These are phyloP conservation scores for Lachnellula occidentalis DNA, from an alignment of 2,329 filamentous ascomycete genomes.

Conservation along the genomic window DNA sequence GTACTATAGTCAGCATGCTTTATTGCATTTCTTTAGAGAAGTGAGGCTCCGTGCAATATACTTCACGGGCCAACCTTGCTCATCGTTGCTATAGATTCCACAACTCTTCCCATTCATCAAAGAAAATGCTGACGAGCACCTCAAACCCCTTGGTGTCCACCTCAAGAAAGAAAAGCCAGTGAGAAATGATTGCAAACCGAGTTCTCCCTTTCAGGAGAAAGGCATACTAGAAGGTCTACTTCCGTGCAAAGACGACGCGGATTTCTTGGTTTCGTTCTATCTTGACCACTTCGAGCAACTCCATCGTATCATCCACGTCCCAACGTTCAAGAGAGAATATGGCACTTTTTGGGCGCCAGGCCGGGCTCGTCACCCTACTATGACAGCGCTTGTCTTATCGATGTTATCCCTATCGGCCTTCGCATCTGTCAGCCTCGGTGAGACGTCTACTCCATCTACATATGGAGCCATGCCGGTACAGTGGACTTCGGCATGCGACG, in stretches of 20 bases:
- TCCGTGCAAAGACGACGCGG: conserved; percentile 6
- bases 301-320: conserved; percentile 9
- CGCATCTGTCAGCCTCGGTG: conserved; percentile 42
- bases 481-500: conserved; percentile 52
- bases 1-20: conserved; percentile 8
- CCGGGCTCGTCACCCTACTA: conserved; percentile 2
- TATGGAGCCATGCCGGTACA: conserved; percentile 51
- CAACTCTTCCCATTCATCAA: conserved; percentile 10
- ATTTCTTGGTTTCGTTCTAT: conserved; percentile 5
- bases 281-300: conserved; percentile 6
- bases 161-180: conserved; percentile 4
- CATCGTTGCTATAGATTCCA: conserved; percentile 5
- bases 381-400: conserved; percentile 24
- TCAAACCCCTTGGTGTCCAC: conserved; percentile 6
- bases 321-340: conserved; percentile 10
- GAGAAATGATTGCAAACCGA: neutral
- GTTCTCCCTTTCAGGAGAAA: neutral
- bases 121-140: conserved; percentile 8
- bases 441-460: conserved; percentile 49
- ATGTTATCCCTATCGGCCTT: conserved; percentile 52
- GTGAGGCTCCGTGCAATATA: neutral
- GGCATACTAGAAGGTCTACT: neutral
- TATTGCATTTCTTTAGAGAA: conserved; percentile 8
- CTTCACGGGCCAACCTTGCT: neutral
- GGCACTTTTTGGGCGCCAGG: conserved; percentile 2